These are phyloP conservation scores for Scheffersomyces amazonensis DNA, from an alignment of 805 yeast species.

Conservation along the genomic window DNA sequence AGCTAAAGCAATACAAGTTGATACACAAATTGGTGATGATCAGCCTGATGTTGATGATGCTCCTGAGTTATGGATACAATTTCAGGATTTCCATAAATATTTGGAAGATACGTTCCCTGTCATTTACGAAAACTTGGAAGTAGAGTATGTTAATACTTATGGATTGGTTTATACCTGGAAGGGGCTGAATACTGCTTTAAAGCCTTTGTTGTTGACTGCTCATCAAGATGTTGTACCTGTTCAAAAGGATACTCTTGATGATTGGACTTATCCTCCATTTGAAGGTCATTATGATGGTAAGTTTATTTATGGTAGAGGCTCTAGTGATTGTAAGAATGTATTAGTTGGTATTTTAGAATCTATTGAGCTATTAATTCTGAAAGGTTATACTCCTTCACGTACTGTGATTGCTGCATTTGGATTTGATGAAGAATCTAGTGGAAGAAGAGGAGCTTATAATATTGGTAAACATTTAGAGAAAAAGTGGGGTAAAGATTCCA, in stretches of 20 bases:
- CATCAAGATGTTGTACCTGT: slow-evolving; percentile 83
- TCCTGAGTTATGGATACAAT: slow-evolving; percentile 46
- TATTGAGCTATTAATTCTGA: slow-evolving; percentile 50
- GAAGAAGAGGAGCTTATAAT: slow-evolving; percentile 54
- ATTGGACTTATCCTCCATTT: slow-evolving; percentile 69
- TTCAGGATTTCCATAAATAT: slow-evolving; percentile 45
- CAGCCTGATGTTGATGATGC: slow-evolving; percentile 48
- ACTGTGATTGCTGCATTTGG: slow-evolving; percentile 65
- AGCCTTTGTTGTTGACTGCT: slow-evolving; percentile 67
- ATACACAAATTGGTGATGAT: slow-evolving; percentile 60
- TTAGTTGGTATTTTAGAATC: slow-evolving; percentile 66
- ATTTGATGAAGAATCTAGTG: slow-evolving; percentile 74
- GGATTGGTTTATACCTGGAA: slow-evolving; percentile 63
- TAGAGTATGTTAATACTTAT: slow-evolving; percentile 57
- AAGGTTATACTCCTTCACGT: slow-evolving; percentile 55
- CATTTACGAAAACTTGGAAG: slow-evolving; percentile 41
- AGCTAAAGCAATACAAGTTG: slow-evolving; percentile 57
- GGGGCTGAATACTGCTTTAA: slow-evolving; percentile 49
- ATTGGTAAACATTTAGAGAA: slow-evolving; percentile 46
- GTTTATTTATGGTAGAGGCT: slow-evolving; percentile 72
- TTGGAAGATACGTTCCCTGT: slow-evolving; percentile 52
- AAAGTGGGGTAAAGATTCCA: slow-evolving; percentile 56
- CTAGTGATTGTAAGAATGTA: slow-evolving; percentile 69
- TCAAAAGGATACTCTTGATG: slow-evolving; percentile 47
- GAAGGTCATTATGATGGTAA: slow-evolving; percentile 57